Base-by-base conservation (phyloP, 129 eudicot genomes). In the Ambrosia trifida region DNA sequence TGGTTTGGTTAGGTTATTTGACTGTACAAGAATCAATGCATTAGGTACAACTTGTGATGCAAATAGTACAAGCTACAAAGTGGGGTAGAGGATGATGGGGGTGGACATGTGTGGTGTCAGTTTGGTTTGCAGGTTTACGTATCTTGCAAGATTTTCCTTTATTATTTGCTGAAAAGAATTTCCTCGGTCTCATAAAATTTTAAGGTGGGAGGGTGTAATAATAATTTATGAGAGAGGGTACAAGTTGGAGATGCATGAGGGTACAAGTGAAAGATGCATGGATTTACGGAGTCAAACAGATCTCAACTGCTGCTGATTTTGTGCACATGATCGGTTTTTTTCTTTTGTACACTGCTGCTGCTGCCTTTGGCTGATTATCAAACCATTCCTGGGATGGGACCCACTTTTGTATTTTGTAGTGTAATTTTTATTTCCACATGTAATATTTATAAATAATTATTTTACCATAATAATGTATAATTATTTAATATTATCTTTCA, bases 131-230 rank as follows among this genome's bases (percentile, higher is more conserved):
- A 71, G 63, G 52, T 51, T 77, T 75, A 68, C 84, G 84, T 79
- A 83, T 83, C 83, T 75, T 71, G 72, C 79, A 83, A 75, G 87
- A 79, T 79, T 77, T 53, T 64, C 33, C 64, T 70, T 35, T 66
- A 69, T 61, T 61, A 77, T 62, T 61, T 77, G 47, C 72, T 77
- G 76, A 47, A 17, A 64, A 62, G 66, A 70, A 62, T 51, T 62
- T 70, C 35, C 81, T 77, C 50, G 76, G 70, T 70, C 45, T 70
- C 66, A 70, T 51, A 51, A 14, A 51, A 36, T 7, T 70, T 51
- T 70, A 77, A 77, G 76, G 81, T 62, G 76, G n/a, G n/a, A 20
- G 41, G 1, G 76, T 44, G 30, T 19, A 33, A 59, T 31, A 57
- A 20, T 59, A 68, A 49, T 45, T 33, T 44, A 10, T 5, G 3